Evolutionary conservation across 1,284 basidiomycete genomes (phyloP), one percentile per base, ranked within the genome.

Genomic region (Mycocalia duriaeana): DNA sequence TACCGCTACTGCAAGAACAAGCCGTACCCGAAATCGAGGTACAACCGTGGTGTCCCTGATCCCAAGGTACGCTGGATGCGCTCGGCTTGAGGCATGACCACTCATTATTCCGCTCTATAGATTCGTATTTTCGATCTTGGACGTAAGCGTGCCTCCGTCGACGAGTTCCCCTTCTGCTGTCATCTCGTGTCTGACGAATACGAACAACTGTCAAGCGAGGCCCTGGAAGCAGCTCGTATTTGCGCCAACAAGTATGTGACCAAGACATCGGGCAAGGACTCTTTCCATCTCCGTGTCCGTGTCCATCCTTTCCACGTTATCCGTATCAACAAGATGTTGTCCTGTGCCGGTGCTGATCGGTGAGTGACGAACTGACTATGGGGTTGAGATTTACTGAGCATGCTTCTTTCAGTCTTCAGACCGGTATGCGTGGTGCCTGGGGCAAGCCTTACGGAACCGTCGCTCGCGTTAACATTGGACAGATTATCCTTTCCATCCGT

Each of bases 281-380:
- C 94, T 18, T 98, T 99, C 94, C 95, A 99, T 73, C 71, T 98
- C 69, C 85, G 95, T 63, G 93, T 99, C 59, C 90, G 94, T 56
- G 93, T 93, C 49, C 95, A 99, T 77, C 95, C 95, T 52, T 97
- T 90, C 92, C 95, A 98, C 72, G 92, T 98, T 60, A 76, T 99
- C 73, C 91, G 95, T 60, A 98, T 97, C 88, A 97, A 99, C 91
- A 99, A 99, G 87, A 98, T 97, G 91, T 91, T 98, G 80, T 92
- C 89, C 53, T 97, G 95, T 71, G 95, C 95, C 61, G 95, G 95
- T 67, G 94, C 95, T 63, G 95, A 98, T 94, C 79, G 89, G 85
- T 84, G 48, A 31, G 79, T 68, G 23, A 18, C 28, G 39, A 24
- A 18, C 31, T 41, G 23, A 3, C 37, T 26, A 31, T 46, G 25